These are phyloP conservation scores for Cephaloascus fragrans DNA, from an alignment of 805 yeast species.

Conservation along the genomic window DNA sequence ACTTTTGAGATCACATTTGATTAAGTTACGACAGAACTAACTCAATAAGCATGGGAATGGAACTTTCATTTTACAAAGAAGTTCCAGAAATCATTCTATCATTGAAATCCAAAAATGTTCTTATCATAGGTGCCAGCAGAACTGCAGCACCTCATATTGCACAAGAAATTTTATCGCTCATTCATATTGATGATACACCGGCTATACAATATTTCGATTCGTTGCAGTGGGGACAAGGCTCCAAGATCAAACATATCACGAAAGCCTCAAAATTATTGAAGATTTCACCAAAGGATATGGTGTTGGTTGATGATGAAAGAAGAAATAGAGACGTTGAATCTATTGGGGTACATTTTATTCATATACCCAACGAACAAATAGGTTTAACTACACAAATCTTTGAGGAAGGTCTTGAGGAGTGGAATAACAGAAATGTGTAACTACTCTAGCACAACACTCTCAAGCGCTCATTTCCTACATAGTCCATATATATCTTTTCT, in stretches of 20 bases:
- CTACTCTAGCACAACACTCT: too few species aligned
- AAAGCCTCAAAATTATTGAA: constrained; percentile 37
- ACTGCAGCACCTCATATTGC: constrained; percentile 80
- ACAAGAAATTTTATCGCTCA: constrained; percentile 41
- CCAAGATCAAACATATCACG: constrained; percentile 47
- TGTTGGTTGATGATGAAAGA: constrained; percentile 69
- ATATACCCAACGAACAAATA: constrained; percentile 43
- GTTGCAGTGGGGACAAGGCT: constrained; percentile 61
- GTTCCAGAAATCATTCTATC: constrained; percentile 54
- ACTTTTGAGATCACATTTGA: too few species aligned
- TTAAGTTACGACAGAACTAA: too few species aligned
- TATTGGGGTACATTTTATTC: constrained; percentile 62
- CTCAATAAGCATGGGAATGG: constrained; percentile 41
- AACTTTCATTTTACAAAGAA: constrained; percentile 53
- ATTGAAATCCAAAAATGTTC: constrained; percentile 35
- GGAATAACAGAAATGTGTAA: constrained; percentile 11
- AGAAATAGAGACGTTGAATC: constrained; percentile 69
- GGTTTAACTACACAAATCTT: constrained; percentile 53
- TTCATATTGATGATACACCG: constrained; percentile 45
- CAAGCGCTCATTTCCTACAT: too few species aligned
- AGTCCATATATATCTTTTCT: too few species aligned
- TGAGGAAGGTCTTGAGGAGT: constrained; percentile 27
- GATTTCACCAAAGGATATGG: constrained; percentile 38
- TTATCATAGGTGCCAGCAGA: constrained; percentile 64
- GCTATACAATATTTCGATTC: constrained; percentile 44